Percentiles rank a stretch among this genome's conserved stretches.
Evolutionary conservation across 1,284 basidiomycete species (phyloP).

Genomic region (Ganoderma lucidum): DNA sequence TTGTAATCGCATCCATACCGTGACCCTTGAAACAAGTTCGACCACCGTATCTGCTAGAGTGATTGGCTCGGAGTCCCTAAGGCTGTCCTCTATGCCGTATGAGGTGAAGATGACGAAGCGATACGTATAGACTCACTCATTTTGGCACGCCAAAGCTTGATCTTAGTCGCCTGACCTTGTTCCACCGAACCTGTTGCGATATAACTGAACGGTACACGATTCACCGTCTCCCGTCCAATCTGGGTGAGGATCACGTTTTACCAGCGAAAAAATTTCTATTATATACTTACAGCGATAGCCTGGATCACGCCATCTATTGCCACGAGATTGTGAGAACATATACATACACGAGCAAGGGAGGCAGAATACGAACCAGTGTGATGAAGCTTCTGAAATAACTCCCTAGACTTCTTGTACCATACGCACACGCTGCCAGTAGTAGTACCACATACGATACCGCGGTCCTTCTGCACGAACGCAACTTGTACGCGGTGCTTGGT

Average conservation of each 20-base stretch:
- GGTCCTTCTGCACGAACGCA: not conserved
- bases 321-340: not conserved
- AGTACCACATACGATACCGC: not conserved
- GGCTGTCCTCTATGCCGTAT: too few relatives aligned
- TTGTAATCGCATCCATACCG: too few relatives aligned
- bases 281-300: not conserved
- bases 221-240: not conserved
- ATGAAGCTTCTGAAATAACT: not conserved
- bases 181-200: not conserved
- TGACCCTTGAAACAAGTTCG: too few relatives aligned
- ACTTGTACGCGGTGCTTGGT: not conserved
- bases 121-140: too few relatives aligned
- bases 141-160: not conserved
- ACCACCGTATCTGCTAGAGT: too few relatives aligned
- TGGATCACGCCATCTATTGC: not conserved
- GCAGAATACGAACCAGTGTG: not conserved
- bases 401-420: not conserved
- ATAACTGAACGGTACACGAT: too few relatives aligned
- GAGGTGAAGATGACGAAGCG: too few relatives aligned
- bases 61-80: too few relatives aligned
- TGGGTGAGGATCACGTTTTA: too few relatives aligned
- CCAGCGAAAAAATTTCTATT: too few relatives aligned
- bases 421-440: not conserved
- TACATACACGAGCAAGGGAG: accelerated
- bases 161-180: not conserved